Evolutionary conservation across 495 filamentous ascomycete genomes (phyloP).

Genomic region (Aspergillus conjunctus): DNA sequence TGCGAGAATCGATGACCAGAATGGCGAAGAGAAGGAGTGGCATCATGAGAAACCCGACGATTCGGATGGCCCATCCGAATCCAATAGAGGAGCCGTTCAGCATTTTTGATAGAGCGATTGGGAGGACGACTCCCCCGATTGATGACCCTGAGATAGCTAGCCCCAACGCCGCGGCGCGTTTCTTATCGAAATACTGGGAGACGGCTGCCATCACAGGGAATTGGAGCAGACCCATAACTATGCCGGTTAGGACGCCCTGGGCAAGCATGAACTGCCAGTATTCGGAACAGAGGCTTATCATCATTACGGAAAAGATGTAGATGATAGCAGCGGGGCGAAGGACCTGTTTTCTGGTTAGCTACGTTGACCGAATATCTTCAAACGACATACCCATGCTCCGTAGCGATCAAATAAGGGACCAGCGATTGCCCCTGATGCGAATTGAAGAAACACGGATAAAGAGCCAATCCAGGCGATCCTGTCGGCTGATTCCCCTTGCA

Average conservation of each 20-base stretch:
- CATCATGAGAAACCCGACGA: conserved; percentile 64
- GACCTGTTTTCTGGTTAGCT: conserved; percentile 3
- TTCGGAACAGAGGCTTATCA: conserved; percentile 39
- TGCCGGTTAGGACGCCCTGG: conserved; percentile 28
- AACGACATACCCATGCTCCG: conserved; percentile 21
- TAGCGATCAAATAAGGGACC: conserved; percentile 36
- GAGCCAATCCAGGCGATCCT: conserved; percentile 52
- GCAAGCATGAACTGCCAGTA: conserved; percentile 39
- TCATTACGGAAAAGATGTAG: conserved; percentile 45
- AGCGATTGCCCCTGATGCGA: conserved; percentile 26
- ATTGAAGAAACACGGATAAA: conserved; percentile 35
- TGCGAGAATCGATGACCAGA: conserved; percentile 32
- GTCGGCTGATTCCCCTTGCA: conserved; percentile 24
- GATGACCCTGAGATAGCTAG: conserved; percentile 40
- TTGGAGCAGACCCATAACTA: conserved; percentile 18
- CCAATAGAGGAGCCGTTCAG: conserved; percentile 24
- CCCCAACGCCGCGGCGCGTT: conserved; percentile 37
- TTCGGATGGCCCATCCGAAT: conserved; percentile 67
- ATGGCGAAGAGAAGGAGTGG: conserved; percentile 43
- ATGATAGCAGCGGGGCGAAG: conserved; percentile 18
- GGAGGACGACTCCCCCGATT: conserved; percentile 37
- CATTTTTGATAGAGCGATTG: conserved; percentile 29
- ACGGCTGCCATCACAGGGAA: conserved; percentile 33
- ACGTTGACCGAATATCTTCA: conserved; percentile 4
- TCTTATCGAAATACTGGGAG: conserved; percentile 39